Evolutionary conservation across 2,329 filamentous ascomycete genomes (phyloP).

Genomic region (Stemphylium lycopersici): DNA sequence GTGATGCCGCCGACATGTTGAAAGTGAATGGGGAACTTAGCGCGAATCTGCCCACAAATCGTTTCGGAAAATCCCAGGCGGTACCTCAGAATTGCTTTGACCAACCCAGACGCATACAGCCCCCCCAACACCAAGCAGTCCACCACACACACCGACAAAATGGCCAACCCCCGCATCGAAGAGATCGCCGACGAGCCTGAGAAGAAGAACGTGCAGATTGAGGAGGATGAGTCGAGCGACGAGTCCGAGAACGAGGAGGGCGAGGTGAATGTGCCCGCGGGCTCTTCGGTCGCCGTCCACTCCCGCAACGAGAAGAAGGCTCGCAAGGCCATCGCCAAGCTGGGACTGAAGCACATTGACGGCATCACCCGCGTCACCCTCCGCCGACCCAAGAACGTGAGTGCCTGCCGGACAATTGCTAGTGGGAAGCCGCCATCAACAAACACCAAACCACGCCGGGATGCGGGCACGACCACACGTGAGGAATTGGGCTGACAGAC

Average conservation of each 20-base stretch:
- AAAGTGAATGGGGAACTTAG: background rate
- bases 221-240: constrained; percentile 73
- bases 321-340: constrained; percentile 98
- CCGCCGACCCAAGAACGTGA: constrained; percentile 97
- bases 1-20: background rate
- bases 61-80: constrained; percentile 19
- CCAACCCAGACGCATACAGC: constrained; percentile 12
- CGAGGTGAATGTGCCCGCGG: constrained; percentile 75
- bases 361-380: constrained; percentile 98
- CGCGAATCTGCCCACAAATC: constrained; percentile 41
- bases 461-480: constrained; percentile 9
- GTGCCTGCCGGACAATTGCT: constrained; percentile 53
- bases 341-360: constrained; percentile 92
- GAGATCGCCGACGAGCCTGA: constrained; percentile 90
- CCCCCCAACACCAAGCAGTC: constrained; percentile 14
- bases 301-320: constrained; percentile 99
- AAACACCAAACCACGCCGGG: constrained; percentile 1
- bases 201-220: constrained; percentile 76
- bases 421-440: constrained; percentile 11
- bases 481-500: constrained; percentile 25
- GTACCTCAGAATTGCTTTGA: too few relatives aligned
- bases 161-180: constrained; percentile 98
- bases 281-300: constrained; percentile 89
- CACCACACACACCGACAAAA: constrained; percentile 60
- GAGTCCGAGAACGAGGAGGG: constrained; percentile 78